These are phyloP conservation scores for Excoecaria cochinchinensis DNA, from an alignment of 345 rosid species.

Conservation along the genomic window DNA sequence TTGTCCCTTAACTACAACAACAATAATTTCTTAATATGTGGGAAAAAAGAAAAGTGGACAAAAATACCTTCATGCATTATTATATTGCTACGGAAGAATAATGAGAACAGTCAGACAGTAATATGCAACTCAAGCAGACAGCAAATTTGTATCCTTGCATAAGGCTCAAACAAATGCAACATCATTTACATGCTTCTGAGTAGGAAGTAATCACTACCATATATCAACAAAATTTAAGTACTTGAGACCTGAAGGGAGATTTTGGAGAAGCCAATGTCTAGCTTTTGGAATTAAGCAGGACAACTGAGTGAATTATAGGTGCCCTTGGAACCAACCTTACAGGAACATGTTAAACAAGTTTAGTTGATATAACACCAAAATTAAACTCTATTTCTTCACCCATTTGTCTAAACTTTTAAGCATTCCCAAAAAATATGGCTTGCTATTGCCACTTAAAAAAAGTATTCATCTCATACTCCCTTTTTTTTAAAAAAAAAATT, in stretches of 20 bases:
- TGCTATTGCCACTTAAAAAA: neutral
- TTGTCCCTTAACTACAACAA: no score
- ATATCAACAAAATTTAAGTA: neutral
- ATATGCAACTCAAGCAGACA: neutral
- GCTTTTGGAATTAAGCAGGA: neutral
- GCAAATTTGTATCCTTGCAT: neutral
- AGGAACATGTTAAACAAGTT: neutral
- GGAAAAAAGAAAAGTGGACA: no score
- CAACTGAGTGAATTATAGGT: neutral
- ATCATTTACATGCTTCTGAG: neutral
- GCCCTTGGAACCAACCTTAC: neutral
- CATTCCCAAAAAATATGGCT: neutral
- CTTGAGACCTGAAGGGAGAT: neutral
- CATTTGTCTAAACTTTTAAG: neutral
- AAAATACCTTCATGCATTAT: neutral
- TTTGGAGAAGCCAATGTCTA: neutral
- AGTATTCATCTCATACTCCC: neutral
- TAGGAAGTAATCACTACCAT: neutral
- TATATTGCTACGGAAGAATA: neutral
- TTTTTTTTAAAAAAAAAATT: neutral
- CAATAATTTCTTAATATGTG: no score
- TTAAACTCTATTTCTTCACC: neutral
- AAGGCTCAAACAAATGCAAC: neutral
- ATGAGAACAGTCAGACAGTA: neutral
- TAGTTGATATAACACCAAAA: neutral